Evolutionary conservation across 345 rosid genomes (phyloP).

Genomic region (Lenwebbia sp.): DNA sequence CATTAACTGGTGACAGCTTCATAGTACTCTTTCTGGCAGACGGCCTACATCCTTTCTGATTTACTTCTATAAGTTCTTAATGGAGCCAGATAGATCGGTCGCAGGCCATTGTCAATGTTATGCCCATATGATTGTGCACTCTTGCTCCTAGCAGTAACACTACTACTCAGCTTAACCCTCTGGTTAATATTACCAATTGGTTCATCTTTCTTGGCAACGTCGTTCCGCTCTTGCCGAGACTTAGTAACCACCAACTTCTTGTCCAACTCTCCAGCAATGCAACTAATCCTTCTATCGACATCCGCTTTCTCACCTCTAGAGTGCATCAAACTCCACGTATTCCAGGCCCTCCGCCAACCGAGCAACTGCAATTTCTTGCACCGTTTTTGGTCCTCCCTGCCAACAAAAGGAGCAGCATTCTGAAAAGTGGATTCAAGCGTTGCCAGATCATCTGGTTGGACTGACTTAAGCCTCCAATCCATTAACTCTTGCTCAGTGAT

Average conservation of each 20-base stretch:
- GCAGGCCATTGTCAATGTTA: not conserved
- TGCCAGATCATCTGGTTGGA: not conserved
- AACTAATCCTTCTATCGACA: not conserved
- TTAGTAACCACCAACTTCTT: constrained; percentile 5
- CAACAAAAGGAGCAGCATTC: not conserved
- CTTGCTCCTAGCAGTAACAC: constrained; percentile 46
- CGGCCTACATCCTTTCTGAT: not conserved
- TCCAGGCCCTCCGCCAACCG: not conserved
- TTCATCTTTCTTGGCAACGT: constrained; percentile 18
- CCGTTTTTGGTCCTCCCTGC: not conserved
- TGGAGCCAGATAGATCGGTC: not conserved
- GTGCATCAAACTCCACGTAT: not conserved
- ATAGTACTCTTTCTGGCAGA: not conserved
- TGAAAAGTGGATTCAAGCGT: not conserved
- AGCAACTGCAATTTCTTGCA: not conserved
- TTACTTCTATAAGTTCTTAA: not conserved
- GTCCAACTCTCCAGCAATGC: not conserved
- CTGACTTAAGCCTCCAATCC: constrained; percentile 28
- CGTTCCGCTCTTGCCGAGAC: constrained; percentile 37
- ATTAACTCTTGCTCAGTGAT: constrained; percentile 46
- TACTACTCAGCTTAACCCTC: constrained; percentile 52
- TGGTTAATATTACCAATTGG: constrained; percentile 18
- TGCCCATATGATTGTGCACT: constrained; percentile 16
- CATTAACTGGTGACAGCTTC: not conserved
- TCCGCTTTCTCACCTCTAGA: not conserved